Percentiles rank a stretch among this genome's conserved stretches.
phyloP scores from a whole-genome alignment of 176 grass and related monocot species.

The Carex scoparia region DNA sequence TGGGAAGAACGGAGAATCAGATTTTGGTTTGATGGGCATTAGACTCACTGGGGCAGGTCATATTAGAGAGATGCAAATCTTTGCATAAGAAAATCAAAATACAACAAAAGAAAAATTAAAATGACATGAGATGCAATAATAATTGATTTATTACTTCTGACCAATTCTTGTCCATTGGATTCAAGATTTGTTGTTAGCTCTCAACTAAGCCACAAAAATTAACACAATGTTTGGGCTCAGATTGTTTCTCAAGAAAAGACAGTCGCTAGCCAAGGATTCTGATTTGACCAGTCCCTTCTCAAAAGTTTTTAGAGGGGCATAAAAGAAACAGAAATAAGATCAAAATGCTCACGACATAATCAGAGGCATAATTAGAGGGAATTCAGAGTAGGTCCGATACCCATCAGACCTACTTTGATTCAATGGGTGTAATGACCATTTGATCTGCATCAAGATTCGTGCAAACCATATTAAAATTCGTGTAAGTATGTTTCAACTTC shows the following conservation, averaged over 20 bases:
- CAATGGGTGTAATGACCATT: no score
- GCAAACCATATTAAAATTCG: no score
- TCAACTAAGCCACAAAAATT: constrained; percentile 16
- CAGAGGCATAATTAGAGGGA: constrained; percentile 32
- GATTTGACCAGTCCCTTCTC: constrained; percentile 35
- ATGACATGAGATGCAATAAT: neutral
- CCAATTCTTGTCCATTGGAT: constrained; percentile 5
- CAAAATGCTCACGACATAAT: constrained; percentile 31
- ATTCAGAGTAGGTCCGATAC: no score
- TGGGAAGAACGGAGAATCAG: neutral
- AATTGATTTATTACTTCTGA: constrained; percentile 13
- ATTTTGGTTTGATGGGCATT: neutral
- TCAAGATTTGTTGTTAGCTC: constrained; percentile 8
- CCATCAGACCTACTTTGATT: no score
- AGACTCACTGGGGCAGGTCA: no score
- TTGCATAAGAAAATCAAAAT: neutral
- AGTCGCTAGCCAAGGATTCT: constrained; percentile 16
- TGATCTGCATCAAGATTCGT: no score
- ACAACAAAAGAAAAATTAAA: no score
- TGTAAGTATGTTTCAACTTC: no score
- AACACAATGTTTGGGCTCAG: constrained; percentile 3
- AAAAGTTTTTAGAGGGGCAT: constrained; percentile 15
- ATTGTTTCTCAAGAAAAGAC: neutral
- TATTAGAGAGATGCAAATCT: neutral
- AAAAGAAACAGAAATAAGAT: constrained; percentile 32